Evolutionary conservation across 2,329 filamentous ascomycete genomes (phyloP), one percentile per base, ranked within the genome.

Genomic region (Apiospora aurea): DNA sequence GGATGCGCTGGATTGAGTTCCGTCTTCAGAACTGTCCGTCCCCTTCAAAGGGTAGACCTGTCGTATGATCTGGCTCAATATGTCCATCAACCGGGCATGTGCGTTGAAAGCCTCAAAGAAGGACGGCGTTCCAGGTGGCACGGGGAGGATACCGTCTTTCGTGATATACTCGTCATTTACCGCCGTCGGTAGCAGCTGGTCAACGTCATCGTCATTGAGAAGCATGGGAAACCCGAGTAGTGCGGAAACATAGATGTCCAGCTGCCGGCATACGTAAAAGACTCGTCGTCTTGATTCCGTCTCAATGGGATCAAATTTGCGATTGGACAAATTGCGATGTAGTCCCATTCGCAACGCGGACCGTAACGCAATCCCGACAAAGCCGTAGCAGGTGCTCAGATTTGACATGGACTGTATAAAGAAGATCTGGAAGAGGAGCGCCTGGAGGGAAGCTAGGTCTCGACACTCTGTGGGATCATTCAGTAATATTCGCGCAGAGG

Each of bases 371-470:
- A 96, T 92, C 8, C 93, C 93, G 67, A 96, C 88, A 76, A 94
- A 95, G 0, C 93, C 90, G 80, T 96, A 96, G 79, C 93, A 96
- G 13, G 91, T 92, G 78, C 91, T 93, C 43, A 96, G 83, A 78
- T 94, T 94, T 13, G 93, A 93, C 1, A 94, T 93, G 2, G 92
- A 90, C 78, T 96, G 94, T 0, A 96, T 86, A 78, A 95, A 96
- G 2, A 96, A 84, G 68, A 95, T 92, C 87, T 95, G 93, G 79
- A 94, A 95, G 26, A 95, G 83, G 8, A 96, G 86, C 2, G 92
- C 90, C 80, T 96, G 93, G 11, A 96, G 83, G 1, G 93, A 93
- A 26, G 87, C 88, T 61, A 96, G 84, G 78, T 95, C 93, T 67
- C 93, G 90, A 76, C 93, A 95, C 73, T 92, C 90, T 0, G 89